phyloP scores from a whole-genome alignment of 495 filamentous ascomycete genomes.

The Talaromyces adpressus region DNA sequence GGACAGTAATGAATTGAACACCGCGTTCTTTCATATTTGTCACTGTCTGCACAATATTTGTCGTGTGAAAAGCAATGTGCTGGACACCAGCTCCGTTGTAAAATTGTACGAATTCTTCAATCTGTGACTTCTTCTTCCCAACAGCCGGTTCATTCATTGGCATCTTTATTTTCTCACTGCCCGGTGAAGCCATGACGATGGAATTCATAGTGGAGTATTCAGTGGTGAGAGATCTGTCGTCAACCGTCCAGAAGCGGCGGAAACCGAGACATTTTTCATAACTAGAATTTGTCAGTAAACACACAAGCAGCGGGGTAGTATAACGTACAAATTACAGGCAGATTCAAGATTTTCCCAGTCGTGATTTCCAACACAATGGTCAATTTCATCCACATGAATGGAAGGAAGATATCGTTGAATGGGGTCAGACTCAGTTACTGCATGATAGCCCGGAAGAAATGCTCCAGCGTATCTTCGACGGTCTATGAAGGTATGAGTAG shows the following conservation, averaged over 20 bases:
- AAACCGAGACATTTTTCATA: not conserved
- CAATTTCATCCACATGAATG: not conserved
- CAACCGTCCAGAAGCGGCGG: not conserved
- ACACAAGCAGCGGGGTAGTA: not conserved
- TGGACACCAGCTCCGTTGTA: no score
- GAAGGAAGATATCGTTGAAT: not conserved
- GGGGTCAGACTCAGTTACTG: not conserved
- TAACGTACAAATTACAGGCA: not conserved
- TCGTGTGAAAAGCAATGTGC: no score
- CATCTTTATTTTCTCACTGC: not conserved
- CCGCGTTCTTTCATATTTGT: no score
- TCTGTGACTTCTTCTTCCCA: no score
- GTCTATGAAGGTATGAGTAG: not conserved
- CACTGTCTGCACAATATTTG: no score
- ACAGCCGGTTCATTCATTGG: no score
- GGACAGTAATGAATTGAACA: constrained; percentile 63
- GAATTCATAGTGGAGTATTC: not conserved
- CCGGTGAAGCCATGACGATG: not conserved
- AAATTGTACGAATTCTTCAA: no score
- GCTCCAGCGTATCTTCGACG: not conserved
- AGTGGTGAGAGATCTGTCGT: not conserved
- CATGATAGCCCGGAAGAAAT: not conserved
- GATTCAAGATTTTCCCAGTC: not conserved
- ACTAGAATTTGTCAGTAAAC: not conserved
- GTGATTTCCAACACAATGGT: not conserved